A percentile compares a stretch with the other conserved stretches of the same genome.
phyloP scores from a whole-genome alignment of 2,329 filamentous ascomycete genomes.

The Tricladium varicosporioides region DNA sequence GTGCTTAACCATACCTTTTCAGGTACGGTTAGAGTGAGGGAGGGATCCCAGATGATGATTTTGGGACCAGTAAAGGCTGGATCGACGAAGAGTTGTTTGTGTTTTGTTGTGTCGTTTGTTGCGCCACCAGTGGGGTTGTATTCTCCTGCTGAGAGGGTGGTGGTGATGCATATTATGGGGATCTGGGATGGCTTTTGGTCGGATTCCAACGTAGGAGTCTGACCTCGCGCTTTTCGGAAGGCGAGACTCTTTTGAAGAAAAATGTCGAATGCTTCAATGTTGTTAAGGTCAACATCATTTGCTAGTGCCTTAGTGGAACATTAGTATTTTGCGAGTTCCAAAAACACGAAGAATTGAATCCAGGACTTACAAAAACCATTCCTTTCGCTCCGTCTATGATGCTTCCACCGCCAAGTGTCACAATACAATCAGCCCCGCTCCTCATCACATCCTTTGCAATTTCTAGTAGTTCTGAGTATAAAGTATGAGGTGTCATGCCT shows the following conservation, averaged over 20 bases:
- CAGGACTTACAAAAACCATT: constrained; percentile 25
- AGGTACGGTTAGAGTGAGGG: constrained; percentile 49
- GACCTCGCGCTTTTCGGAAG: not conserved
- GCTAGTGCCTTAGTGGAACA: constrained; percentile 20
- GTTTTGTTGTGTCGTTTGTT: constrained; percentile 33
- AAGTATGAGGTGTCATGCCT: constrained; percentile 34
- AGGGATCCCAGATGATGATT: constrained; percentile 56
- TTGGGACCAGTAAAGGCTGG: constrained; percentile 41
- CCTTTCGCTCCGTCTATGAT: constrained; percentile 35
- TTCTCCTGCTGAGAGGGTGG: constrained; percentile 41
- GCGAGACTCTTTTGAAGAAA: constrained; percentile 2
- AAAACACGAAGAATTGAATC: no score
- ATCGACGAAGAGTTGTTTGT: constrained; percentile 27
- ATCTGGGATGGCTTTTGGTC: constrained; percentile 24
- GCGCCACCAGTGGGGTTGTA: constrained; percentile 40
- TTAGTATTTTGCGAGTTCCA: no score
- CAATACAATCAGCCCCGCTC: constrained; percentile 29
- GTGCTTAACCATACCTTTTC: constrained; percentile 54
- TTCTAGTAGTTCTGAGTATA: constrained; percentile 33
- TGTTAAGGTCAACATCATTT: constrained; percentile 20
- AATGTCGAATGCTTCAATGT: constrained; percentile 8
- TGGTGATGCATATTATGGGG: constrained; percentile 41
- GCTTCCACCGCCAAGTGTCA: constrained; percentile 35
- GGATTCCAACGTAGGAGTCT: not conserved
- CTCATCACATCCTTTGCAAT: constrained; percentile 29